phyloP scores from a whole-genome alignment of 1,139 yeast genomes.

The Tardiomyces depauwii region DNA sequence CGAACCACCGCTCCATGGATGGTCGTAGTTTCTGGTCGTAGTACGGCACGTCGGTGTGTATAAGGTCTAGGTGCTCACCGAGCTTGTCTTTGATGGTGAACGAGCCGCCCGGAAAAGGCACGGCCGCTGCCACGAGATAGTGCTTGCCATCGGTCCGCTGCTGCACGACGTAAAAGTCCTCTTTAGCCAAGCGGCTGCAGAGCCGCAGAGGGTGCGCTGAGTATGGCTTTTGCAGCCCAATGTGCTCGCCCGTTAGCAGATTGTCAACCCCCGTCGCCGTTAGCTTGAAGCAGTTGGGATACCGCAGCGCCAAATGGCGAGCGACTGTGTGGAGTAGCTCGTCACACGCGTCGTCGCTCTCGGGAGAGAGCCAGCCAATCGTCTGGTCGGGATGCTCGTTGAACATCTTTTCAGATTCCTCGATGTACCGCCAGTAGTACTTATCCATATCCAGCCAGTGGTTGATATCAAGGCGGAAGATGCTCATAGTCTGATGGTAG shows the following conservation, averaged over 20 bases:
- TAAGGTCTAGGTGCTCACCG: conserved; percentile 50
- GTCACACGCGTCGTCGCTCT: conserved; percentile 47
- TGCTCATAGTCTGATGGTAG: conserved; percentile 70
- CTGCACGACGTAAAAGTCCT: conserved; percentile 55
- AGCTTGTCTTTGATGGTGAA: conserved; percentile 49
- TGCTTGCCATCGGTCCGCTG: conserved; percentile 47
- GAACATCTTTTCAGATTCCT: conserved; percentile 49
- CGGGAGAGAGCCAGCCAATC: conserved; percentile 52
- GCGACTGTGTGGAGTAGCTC: conserved; percentile 56
- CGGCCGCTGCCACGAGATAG: conserved; percentile 62
- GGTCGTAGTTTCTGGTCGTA: conserved; percentile 52
- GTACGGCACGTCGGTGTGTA: conserved; percentile 65
- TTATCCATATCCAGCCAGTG: conserved; percentile 79
- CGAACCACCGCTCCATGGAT: conserved; percentile 71
- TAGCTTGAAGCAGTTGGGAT: conserved; percentile 50
- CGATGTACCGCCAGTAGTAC: conserved; percentile 53
- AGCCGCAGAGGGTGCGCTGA: conserved; percentile 52
- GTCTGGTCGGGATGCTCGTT: conserved; percentile 49
- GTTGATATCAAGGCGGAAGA: conserved; percentile 54
- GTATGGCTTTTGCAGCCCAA: conserved; percentile 50
- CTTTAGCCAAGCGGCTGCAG: conserved; percentile 62
- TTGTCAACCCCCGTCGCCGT: conserved; percentile 44
- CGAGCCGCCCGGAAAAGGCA: conserved; percentile 70
- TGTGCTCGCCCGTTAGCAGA: conserved; percentile 47
- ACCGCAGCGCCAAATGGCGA: conserved; percentile 47